Percentiles rank a stretch among this genome's conserved stretches.
Conservation (phyloP, 192 early-diverging fungal genomes). For the Coemansia reversa region DNA sequence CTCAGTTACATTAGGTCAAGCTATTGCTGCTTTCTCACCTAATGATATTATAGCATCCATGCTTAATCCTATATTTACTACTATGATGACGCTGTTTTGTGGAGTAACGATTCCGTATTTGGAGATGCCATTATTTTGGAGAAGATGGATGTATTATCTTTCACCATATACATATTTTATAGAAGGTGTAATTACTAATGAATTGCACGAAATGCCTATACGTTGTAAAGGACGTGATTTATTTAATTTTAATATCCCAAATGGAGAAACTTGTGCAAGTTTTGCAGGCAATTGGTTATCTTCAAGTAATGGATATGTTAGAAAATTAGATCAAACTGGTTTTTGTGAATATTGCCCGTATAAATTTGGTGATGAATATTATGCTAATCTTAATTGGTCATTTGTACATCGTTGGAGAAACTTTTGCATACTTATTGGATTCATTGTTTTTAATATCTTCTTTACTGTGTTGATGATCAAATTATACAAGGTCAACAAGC, state of each 20-base stretch:
- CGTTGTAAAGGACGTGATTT: constrained; percentile 56
- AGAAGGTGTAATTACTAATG: constrained; percentile 64
- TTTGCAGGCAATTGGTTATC: constrained; percentile 60
- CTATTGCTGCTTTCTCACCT: constrained; percentile 68
- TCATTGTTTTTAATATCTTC: constrained; percentile 61
- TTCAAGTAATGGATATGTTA: constrained; percentile 61
- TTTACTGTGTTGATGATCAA: constrained; percentile 44
- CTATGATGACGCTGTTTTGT: constrained; percentile 67
- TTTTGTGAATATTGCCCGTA: constrained; percentile 67
- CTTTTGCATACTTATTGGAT: constrained; percentile 63
- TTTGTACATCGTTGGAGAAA: constrained; percentile 69
- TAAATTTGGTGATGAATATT: constrained; percentile 62
- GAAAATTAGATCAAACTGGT: constrained; percentile 50
- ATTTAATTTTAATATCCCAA: constrained; percentile 56
- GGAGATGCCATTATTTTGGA: constrained; percentile 68
- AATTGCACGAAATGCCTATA: constrained; percentile 55
- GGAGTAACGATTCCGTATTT: constrained; percentile 66
- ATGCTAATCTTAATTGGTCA: constrained; percentile 52
- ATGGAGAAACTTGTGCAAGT: constrained; percentile 60
- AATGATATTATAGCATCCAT: constrained; percentile 59
- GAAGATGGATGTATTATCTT: constrained; percentile 67
- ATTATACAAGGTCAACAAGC: constrained; percentile 49
- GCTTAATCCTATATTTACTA: constrained; percentile 67
- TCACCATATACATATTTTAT: constrained; percentile 68
- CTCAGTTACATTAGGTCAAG: constrained; percentile 68